phyloP scores from a whole-genome alignment of 179 eudicot genomes.

The Amaranthus tricolor region DNA sequence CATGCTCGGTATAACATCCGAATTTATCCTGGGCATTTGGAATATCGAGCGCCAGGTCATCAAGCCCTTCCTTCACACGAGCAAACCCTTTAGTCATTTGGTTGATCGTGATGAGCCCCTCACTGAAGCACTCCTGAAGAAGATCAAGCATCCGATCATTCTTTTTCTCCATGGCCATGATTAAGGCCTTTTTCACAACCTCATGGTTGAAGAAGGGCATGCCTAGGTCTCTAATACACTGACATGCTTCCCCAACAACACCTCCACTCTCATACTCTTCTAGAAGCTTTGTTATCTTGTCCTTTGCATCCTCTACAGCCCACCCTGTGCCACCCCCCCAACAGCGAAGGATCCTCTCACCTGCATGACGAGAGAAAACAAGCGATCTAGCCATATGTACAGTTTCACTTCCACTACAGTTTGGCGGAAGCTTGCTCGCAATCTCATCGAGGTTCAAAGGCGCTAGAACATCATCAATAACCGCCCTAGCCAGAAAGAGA shows the following conservation, averaged over 20 bases:
- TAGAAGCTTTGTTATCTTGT: constrained; percentile 81
- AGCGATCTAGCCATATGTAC: constrained; percentile 80
- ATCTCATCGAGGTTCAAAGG: constrained; percentile 87
- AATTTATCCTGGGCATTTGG: constrained; percentile 81
- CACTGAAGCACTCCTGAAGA: constrained; percentile 71
- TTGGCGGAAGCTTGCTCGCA: constrained; percentile 52
- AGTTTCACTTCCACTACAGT: constrained; percentile 80
- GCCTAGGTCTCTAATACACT: constrained; percentile 84
- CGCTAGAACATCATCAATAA: constrained; percentile 85
- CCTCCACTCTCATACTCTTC: constrained; percentile 93
- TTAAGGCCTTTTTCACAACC: constrained; percentile 93
- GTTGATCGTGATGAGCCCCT: constrained; percentile 86
- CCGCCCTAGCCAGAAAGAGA: constrained; percentile 85
- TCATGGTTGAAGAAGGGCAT: constrained; percentile 98
- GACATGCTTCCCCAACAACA: constrained; percentile 85
- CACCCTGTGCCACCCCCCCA: constrained; percentile 99
- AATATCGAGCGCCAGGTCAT: constrained; percentile 92
- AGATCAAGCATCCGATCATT: constrained; percentile 81
- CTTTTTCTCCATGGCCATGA: constrained; percentile 99
- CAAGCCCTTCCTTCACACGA: constrained; percentile 77
- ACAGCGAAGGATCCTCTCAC: constrained; percentile 92
- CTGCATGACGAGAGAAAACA: constrained; percentile 84
- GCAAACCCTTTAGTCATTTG: constrained; percentile 91
- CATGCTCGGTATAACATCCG: constrained; percentile 48
- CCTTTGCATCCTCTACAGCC: constrained; percentile 99